Evolutionary conservation across 768 basidiomycete genomes (phyloP).

Genomic region (Leccinum broughii): DNA sequence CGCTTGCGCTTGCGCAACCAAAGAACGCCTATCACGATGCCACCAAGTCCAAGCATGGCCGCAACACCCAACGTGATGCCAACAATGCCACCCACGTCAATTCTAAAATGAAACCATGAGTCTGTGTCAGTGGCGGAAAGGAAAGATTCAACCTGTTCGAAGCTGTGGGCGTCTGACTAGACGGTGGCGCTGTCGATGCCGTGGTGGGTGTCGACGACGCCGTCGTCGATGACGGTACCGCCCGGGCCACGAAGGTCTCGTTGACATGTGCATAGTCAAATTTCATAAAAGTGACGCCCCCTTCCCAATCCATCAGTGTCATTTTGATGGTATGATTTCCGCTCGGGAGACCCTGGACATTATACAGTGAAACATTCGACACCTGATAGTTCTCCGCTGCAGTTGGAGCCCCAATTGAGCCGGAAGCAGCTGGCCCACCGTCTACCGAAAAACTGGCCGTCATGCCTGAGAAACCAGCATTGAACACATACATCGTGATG

Average conservation of each 20-base stretch:
- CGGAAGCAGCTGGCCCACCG: slow-evolving; percentile 7
- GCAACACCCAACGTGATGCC: slow-evolving; percentile 16
- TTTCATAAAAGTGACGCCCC: slow-evolving; percentile 21
- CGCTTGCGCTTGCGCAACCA: slow-evolving; percentile 14
- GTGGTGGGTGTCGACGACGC: too few species aligned
- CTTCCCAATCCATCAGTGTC: slow-evolving; percentile 24
- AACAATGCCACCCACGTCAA: slow-evolving; percentile 5
- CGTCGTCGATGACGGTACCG: too few species aligned
- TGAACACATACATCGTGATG: slow-evolving; percentile 29
- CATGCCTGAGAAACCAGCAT: slow-evolving; percentile 21
- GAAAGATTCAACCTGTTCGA: slow-evolving; percentile 15
- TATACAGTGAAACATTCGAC: slow-evolving; percentile 23
- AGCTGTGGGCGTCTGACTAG: slow-evolving; percentile 3
- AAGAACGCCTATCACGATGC: slow-evolving; percentile 4
- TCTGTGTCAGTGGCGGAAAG: not conserved
- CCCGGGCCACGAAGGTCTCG: not conserved
- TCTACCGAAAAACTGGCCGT: slow-evolving; percentile 26
- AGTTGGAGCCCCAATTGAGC: slow-evolving; percentile 6
- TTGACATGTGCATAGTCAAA: slow-evolving; percentile 30
- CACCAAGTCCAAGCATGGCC: not conserved
- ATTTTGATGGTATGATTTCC: slow-evolving; percentile 25
- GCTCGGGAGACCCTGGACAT: slow-evolving; percentile 15
- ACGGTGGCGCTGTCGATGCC: not conserved
- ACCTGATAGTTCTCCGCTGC: slow-evolving; percentile 19
- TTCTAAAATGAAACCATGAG: slow-evolving; percentile 14